These are phyloP conservation scores for Apophysomyces trapeziformis DNA, from an alignment of 371 early-diverging fungal genomes.

Conservation along the genomic window DNA sequence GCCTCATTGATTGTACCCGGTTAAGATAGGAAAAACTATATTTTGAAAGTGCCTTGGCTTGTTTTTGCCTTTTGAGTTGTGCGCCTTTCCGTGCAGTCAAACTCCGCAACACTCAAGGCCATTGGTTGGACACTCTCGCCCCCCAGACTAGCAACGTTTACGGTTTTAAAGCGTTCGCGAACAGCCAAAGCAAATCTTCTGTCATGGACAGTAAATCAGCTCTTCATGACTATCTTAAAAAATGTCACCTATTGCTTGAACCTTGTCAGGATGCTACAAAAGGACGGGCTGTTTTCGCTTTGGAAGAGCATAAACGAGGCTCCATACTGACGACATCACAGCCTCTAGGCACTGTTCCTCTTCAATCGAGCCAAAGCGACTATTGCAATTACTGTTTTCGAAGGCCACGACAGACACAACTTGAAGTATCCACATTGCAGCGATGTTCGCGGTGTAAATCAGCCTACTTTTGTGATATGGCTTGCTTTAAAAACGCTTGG, in stretches of 20 bases:
- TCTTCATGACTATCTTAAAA: conserved; percentile 17
- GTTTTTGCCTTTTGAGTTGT: too few species aligned
- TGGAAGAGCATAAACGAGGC: conserved; percentile 27
- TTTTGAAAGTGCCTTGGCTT: too few species aligned
- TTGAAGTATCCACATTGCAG: conserved; percentile 27
- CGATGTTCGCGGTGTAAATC: conserved; percentile 54
- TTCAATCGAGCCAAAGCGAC: conserved; percentile 36
- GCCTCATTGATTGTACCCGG: too few species aligned
- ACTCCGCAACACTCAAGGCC: too few species aligned
- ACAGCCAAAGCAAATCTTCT: too few species aligned
- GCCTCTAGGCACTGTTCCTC: conserved; percentile 43
- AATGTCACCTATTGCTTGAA: conserved; percentile 17
- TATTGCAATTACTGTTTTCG: conserved; percentile 52
- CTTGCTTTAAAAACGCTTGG: conserved; percentile 55
- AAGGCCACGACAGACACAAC: conserved; percentile 24
- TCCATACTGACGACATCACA: conserved; percentile 44
- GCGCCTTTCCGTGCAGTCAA: too few species aligned
- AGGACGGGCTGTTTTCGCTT: conserved; percentile 35
- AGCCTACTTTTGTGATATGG: conserved; percentile 51
- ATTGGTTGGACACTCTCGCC: too few species aligned
- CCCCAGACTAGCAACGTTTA: too few species aligned
- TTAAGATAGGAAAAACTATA: too few species aligned
- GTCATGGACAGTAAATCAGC: conserved; percentile 7
- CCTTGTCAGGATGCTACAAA: conserved; percentile 20
- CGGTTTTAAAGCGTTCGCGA: too few species aligned